Evolutionary conservation across 208 protist species (phyloP).

Genomic region (Herpetomonas tarakana): DNA sequence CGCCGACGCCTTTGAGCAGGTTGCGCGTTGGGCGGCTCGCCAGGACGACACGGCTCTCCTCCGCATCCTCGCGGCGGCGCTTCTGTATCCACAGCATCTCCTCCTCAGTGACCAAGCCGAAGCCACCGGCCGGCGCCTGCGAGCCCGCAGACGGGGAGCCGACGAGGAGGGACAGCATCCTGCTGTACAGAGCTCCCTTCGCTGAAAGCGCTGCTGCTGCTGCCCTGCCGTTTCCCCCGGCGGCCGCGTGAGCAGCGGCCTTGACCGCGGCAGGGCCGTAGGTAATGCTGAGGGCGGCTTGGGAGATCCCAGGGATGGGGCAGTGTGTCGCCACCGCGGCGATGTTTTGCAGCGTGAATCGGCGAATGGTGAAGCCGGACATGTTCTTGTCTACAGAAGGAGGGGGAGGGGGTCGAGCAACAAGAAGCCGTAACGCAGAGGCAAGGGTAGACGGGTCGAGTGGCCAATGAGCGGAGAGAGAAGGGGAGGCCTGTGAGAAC

Average conservation of each 20-base stretch:
- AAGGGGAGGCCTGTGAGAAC: too few relatives aligned
- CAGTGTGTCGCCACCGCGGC: slow-evolving; percentile 55
- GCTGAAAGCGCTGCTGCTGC: too few relatives aligned
- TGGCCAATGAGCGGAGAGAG: too few relatives aligned
- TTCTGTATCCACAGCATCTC: slow-evolving; percentile 63
- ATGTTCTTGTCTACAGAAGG: slow-evolving; percentile 36
- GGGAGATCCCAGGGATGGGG: slow-evolving; percentile 33
- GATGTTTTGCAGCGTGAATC: slow-evolving; percentile 73
- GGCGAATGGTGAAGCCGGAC: slow-evolving; percentile 54
- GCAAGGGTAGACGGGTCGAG: too few relatives aligned
- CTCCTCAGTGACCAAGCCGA: slow-evolving; percentile 64
- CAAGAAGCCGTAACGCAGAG: background rate
- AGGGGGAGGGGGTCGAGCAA: slow-evolving; percentile 10
- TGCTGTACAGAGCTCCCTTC: background rate
- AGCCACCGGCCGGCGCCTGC: slow-evolving; percentile 9
- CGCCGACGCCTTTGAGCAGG: slow-evolving; percentile 43
- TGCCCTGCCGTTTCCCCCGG: background rate
- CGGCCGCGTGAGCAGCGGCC: background rate
- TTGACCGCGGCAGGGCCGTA: slow-evolving; percentile 2
- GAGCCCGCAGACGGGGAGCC: background rate
- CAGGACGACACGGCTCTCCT: slow-evolving; percentile 72
- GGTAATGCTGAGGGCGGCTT: slow-evolving; percentile 17
- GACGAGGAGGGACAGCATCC: background rate
- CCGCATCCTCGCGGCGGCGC: slow-evolving; percentile 47
- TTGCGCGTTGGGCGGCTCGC: slow-evolving; percentile 50